Evolutionary conservation across 768 basidiomycete genomes (phyloP).

Genomic region (Leccinellum luteum): DNA sequence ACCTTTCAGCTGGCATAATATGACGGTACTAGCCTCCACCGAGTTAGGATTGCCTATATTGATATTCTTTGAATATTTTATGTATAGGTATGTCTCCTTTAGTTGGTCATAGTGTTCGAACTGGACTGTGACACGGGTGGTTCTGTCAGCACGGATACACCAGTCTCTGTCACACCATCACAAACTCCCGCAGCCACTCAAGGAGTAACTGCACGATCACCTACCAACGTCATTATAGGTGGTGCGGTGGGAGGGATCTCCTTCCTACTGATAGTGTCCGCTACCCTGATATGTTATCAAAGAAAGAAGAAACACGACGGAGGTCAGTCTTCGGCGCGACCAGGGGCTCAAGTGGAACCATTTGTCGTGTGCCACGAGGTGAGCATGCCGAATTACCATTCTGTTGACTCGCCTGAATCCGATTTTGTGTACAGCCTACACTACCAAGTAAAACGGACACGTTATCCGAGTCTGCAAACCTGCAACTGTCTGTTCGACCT

Average conservation of each 20-base stretch:
- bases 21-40: constrained; percentile 6
- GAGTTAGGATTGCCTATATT: neutral
- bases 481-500: neutral
- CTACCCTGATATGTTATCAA: neutral
- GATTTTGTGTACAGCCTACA: neutral
- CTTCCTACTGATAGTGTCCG: neutral
- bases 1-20: neutral
- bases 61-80: constrained; percentile 19
- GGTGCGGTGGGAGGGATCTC: constrained; percentile 3
- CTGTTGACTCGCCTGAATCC: neutral
- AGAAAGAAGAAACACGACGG: neutral
- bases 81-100: constrained; percentile 14
- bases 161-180: neutral
- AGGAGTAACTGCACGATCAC: neutral
- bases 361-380: neutral
- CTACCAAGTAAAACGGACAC: neutral
- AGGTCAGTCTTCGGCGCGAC: neutral
- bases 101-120: too few relatives aligned
- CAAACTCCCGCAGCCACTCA: neutral
- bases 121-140: too few relatives aligned
- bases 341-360: neutral
- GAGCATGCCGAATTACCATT: neutral
- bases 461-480: too few relatives aligned
- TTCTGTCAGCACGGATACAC: too few relatives aligned
- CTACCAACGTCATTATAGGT: constrained; percentile 4